phyloP scores from a whole-genome alignment of 371 early-diverging fungal genomes.

The Dichotomocladium elegans region DNA sequence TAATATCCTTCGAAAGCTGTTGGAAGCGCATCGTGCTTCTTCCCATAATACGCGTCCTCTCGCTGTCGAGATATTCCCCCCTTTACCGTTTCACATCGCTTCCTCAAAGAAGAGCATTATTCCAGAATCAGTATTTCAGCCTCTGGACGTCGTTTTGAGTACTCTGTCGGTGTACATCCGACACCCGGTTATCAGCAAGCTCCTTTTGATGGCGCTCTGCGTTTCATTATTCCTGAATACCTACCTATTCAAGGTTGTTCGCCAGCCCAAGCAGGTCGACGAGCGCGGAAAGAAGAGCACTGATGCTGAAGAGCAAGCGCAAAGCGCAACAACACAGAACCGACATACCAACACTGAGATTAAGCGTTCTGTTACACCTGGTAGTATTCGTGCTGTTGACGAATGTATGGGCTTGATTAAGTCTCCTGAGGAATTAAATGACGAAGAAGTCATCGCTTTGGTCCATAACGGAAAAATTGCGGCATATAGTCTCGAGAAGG shows the following conservation, averaged over 20 bases:
- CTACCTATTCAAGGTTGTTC: constrained; percentile 61
- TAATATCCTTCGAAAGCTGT: constrained; percentile 38
- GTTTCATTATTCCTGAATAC: constrained; percentile 64
- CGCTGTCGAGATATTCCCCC: constrained; percentile 60
- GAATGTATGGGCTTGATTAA: constrained; percentile 60
- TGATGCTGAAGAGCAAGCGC: background rate
- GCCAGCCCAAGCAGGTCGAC: constrained; percentile 41
- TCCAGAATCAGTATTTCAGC: constrained; percentile 34
- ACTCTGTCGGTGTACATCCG: constrained; percentile 54
- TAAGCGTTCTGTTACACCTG: constrained; percentile 16
- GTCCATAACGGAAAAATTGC: constrained; percentile 72
- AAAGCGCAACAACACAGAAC: constrained; percentile 2
- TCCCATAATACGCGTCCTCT: constrained; percentile 41
- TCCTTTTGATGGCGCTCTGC: constrained; percentile 49
- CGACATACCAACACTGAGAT: constrained; percentile 3
- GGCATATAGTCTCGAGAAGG: constrained; percentile 83
- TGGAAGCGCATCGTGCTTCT: constrained; percentile 41
- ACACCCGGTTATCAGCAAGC: constrained; percentile 63
- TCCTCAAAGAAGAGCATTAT: constrained; percentile 20
- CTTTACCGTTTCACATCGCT: constrained; percentile 52
- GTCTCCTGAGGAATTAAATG: constrained; percentile 43
- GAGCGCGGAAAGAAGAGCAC: constrained; percentile 13
- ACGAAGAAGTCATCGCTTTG: constrained; percentile 77
- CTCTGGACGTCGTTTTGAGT: constrained; percentile 44
- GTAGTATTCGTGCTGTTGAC: constrained; percentile 54